Conservation (phyloP, 2,329 filamentous ascomycete genomes). For the Pseudopithomyces chartarum region DNA sequence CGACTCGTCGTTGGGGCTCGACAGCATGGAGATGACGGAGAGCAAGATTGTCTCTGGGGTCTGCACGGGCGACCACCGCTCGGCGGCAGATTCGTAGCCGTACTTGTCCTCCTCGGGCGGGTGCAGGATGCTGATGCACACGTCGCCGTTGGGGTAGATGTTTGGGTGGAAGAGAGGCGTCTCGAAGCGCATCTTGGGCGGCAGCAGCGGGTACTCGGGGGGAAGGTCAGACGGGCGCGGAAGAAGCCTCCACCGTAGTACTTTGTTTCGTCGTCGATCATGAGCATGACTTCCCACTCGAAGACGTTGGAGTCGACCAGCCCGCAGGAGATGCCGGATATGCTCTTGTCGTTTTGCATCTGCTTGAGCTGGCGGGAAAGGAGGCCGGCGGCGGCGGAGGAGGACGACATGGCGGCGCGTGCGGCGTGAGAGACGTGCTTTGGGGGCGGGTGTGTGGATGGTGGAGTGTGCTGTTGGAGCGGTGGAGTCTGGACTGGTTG, state of each 20-base stretch:
- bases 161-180: slow-evolving; percentile 97
- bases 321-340: slow-evolving; percentile 92
- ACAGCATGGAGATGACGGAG: slow-evolving; percentile 97
- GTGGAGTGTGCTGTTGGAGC: slow-evolving; percentile 4
- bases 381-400: slow-evolving; percentile 69
- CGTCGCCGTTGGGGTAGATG: slow-evolving; percentile 87
- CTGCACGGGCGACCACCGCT: slow-evolving; percentile 96
- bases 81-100: slow-evolving; percentile 94
- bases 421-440: no score
- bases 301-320: slow-evolving; percentile 87
- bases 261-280: slow-evolving; percentile 94
- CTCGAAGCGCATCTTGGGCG: slow-evolving; percentile 94
- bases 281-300: slow-evolving; percentile 98
- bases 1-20: slow-evolving; percentile 95
- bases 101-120: slow-evolving; percentile 96
- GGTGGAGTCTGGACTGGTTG: not conserved
- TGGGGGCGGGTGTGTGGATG: not conserved
- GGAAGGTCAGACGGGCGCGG: slow-evolving; percentile 91
- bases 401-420: slow-evolving; percentile 36
- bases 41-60: slow-evolving; percentile 97
- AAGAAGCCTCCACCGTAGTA: slow-evolving; percentile 95
- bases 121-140: slow-evolving; percentile 98
- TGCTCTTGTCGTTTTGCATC: slow-evolving; percentile 89
- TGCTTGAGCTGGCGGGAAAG: slow-evolving; percentile 87
- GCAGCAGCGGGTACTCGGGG: slow-evolving; percentile 96